These are phyloP conservation scores for Solanum chilense DNA, from an alignment of 257 asterid species.

Conservation along the genomic window DNA sequence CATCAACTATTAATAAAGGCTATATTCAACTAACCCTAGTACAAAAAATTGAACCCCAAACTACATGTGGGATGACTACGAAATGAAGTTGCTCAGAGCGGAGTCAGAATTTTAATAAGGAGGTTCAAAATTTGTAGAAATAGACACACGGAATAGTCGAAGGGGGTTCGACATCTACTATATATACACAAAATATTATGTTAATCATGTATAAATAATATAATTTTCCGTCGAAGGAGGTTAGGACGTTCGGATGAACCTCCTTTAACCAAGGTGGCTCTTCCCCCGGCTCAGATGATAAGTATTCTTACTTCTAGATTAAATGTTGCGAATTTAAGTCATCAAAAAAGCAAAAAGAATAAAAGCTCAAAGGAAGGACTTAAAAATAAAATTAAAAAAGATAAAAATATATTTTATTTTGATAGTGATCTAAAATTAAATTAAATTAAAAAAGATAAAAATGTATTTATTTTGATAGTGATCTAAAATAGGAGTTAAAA, in stretches of 20 bases:
- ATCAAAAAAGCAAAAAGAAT: too few relatives aligned
- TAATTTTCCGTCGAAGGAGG: fast-evolving
- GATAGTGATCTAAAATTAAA: not conserved
- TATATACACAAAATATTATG: too few relatives aligned
- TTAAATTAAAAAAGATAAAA: not conserved
- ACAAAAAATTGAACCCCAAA: not conserved
- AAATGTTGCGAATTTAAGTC: too few relatives aligned
- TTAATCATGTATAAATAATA: too few relatives aligned
- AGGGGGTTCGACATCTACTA: too few relatives aligned
- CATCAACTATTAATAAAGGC: not conserved
- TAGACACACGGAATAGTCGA: too few relatives aligned
- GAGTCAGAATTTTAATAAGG: too few relatives aligned
- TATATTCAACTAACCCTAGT: not conserved
- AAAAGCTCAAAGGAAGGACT: fast-evolving
- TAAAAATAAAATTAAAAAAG: too few relatives aligned
- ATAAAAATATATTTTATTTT: not conserved
- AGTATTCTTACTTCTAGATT: too few relatives aligned
- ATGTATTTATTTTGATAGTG: not conserved
- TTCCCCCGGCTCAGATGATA: fast-evolving
- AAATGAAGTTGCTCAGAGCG: not conserved
- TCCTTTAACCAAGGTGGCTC: too few relatives aligned
- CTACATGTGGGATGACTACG: not conserved
- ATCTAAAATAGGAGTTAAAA: not conserved
- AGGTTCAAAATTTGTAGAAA: too few relatives aligned
- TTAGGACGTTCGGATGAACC: too few relatives aligned